phyloP scores from a whole-genome alignment of 23 red algal species.

The Porphyridium purpureum region DNA sequence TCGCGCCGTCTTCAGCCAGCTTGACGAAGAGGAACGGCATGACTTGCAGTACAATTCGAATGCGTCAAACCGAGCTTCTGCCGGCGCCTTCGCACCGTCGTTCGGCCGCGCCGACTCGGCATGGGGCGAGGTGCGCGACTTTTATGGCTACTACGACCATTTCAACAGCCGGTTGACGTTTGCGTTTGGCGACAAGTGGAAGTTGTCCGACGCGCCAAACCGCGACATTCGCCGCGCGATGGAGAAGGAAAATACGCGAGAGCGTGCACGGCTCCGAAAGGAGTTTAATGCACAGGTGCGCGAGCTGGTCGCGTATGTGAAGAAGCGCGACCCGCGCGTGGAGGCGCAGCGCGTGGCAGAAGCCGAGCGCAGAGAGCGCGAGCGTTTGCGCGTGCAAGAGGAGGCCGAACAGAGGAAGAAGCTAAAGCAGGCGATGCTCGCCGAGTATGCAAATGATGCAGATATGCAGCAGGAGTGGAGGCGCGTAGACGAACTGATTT shows the following conservation, averaged over 20 bases:
- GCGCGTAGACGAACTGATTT: background rate
- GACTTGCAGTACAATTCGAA: background rate
- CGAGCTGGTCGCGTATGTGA: constrained; percentile 81
- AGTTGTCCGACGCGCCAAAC: constrained; percentile 58
- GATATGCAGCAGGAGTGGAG: background rate
- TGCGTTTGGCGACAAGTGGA: constrained; percentile 82
- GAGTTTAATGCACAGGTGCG: constrained; percentile 66
- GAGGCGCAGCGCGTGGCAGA: constrained; percentile 28
- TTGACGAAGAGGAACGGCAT: constrained; percentile 21
- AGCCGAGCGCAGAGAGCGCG: constrained; percentile 17
- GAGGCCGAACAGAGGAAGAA: background rate
- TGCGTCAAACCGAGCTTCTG: background rate
- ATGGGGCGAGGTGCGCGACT: constrained; percentile 47
- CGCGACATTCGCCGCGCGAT: constrained; percentile 71
- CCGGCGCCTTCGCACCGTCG: constrained; percentile 3
- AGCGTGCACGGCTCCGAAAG: constrained; percentile 30
- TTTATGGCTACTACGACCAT: constrained; percentile 26
- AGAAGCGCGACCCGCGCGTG: constrained; percentile 66
- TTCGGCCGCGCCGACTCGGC: constrained; percentile 45
- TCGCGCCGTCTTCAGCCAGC: constrained; percentile 41
- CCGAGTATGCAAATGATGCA: too few species aligned
- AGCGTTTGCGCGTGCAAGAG: background rate
- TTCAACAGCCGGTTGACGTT: constrained; percentile 70
- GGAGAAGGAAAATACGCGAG: constrained; percentile 79
- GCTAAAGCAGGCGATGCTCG: background rate